Conservation (phyloP, 257 asterid genomes). For the Primulina tabacum region DNA sequence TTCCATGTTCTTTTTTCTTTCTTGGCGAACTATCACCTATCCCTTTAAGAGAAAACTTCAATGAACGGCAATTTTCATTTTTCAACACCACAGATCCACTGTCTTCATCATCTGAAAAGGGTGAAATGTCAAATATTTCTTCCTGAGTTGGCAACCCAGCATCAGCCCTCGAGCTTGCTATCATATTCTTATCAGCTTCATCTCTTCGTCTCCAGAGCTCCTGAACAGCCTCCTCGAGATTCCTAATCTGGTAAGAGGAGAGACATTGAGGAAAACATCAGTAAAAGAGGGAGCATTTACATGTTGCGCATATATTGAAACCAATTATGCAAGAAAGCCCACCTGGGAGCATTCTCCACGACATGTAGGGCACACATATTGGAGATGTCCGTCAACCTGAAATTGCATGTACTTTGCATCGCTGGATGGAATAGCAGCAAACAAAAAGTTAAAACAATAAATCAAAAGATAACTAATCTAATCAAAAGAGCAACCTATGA, state of each 20-base stretch:
- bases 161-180: conserved; percentile 77
- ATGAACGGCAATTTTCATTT: conserved; percentile 62
- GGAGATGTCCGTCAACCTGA: conserved; percentile 91
- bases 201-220: conserved; percentile 98
- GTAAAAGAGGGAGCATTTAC: neutral
- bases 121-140: conserved; percentile 71
- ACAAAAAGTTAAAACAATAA: conserved; percentile 18
- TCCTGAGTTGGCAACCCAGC: conserved; percentile 97
- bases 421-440: conserved; percentile 41
- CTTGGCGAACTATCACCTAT: conserved; percentile 62
- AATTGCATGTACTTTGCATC: conserved; percentile 84
- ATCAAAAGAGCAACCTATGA: conserved; percentile 14
- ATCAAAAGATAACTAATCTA: neutral
- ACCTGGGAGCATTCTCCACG: conserved; percentile 94
- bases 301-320: conserved; percentile 16
- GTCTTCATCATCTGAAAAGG: conserved; percentile 96
- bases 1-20: conserved; percentile 67
- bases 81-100: conserved; percentile 42
- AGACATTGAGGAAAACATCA: conserved; percentile 4
- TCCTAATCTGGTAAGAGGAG: conserved; percentile 50
- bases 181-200: conserved; percentile 79
- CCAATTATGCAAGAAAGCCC: conserved; percentile 23
- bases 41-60: conserved; percentile 84
- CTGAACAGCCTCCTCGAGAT: conserved; percentile 83
- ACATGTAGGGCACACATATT: conserved; percentile 82